A percentile compares a stretch with the other conserved stretches of the same genome.
These are phyloP conservation scores for Eucalyptus camaldulensis DNA, from an alignment of 345 rosid genomes.

Conservation along the genomic window DNA sequence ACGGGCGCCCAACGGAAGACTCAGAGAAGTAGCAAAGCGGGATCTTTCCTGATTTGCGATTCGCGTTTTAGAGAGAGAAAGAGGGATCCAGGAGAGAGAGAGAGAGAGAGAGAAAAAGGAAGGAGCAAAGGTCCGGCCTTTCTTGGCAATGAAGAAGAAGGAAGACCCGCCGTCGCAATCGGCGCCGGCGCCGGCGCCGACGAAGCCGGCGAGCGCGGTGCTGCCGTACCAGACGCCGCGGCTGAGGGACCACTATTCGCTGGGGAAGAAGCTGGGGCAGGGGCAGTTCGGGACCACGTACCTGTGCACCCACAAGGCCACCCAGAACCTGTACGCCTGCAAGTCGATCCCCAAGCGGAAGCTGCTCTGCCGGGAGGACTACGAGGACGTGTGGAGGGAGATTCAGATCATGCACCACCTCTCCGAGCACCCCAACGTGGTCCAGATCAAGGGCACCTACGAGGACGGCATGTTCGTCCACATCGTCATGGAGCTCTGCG, in stretches of 20 bases:
- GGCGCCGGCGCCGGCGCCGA: not conserved
- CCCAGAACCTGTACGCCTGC: slow-evolving; percentile 50
- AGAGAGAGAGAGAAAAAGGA: not conserved
- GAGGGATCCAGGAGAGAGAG: not conserved
- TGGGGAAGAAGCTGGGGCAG: slow-evolving; percentile 88
- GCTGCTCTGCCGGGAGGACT: slow-evolving; percentile 84
- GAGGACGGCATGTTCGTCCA: slow-evolving; percentile 91
- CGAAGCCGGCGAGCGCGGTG: slow-evolving; percentile 38
- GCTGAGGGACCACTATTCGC: slow-evolving; percentile 62
- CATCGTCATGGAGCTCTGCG: slow-evolving; percentile 94
- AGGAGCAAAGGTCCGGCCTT: not conserved
- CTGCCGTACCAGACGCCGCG: slow-evolving; percentile 82
- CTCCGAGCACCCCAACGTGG: slow-evolving; percentile 76
- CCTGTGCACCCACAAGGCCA: slow-evolving; percentile 54
- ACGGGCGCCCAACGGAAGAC: not conserved
- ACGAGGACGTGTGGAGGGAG: slow-evolving; percentile 94
- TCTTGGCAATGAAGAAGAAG: not conserved
- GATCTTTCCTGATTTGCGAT: not conserved
- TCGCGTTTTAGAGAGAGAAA: not conserved
- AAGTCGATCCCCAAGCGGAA: slow-evolving; percentile 92
- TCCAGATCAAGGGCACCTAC: slow-evolving; percentile 74
- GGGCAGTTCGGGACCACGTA: slow-evolving; percentile 96
- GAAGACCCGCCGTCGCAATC: not conserved
- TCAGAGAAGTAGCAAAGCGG: not conserved
- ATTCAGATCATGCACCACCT: slow-evolving; percentile 99